Conservation (phyloP, 176 grass and related monocot genomes). For the Hordeum marinum region DNA sequence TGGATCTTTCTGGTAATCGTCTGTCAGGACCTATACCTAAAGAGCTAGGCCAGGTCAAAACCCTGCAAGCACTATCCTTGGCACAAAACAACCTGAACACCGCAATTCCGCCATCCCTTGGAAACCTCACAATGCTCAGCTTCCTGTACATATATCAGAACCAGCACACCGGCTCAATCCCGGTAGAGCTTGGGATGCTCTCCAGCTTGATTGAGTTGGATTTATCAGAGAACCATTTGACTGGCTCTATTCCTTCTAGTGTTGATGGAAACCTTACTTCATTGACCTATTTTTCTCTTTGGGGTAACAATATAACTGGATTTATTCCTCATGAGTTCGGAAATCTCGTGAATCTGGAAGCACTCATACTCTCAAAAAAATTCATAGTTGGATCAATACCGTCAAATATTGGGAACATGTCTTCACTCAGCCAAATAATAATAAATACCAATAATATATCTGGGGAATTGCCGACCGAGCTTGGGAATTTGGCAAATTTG, state of each 20-base stretch:
- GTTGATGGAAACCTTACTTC: background rate
- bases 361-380: background rate
- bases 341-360: background rate
- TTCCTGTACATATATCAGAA: background rate
- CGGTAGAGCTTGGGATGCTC: conserved; percentile 1
- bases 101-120: background rate
- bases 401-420: background rate
- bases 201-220: background rate
- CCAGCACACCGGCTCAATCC: background rate
- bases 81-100: background rate
- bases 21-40: conserved; percentile 21
- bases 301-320: background rate
- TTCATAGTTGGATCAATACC: background rate
- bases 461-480: background rate
- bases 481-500: background rate
- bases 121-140: background rate
- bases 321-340: background rate
- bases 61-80: background rate
- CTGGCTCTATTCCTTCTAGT: background rate
- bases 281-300: background rate
- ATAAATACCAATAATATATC: background rate
- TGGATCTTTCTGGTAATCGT: background rate
- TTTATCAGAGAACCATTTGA: background rate
- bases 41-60: background rate
- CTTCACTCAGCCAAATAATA: background rate